These are phyloP conservation scores for Podospora tetraspora DNA, from an alignment of 495 filamentous ascomycete genomes.

Conservation along the genomic window DNA sequence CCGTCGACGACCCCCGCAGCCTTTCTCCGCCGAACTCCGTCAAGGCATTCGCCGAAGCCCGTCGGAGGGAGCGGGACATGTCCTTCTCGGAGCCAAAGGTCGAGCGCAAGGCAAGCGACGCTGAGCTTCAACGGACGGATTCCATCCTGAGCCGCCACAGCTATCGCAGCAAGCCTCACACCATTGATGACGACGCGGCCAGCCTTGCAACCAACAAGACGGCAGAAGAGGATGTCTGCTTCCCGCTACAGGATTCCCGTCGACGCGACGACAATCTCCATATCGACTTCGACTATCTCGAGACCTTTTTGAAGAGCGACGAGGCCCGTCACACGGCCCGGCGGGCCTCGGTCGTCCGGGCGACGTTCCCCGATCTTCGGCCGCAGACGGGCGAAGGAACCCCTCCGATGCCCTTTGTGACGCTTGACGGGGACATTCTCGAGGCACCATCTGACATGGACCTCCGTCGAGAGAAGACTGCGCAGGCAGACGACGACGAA, in stretches of 20 bases:
- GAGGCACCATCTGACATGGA: slow-evolving; percentile 39
- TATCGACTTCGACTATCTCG: slow-evolving; percentile 85
- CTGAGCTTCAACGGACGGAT: slow-evolving; percentile 62
- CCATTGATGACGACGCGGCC: slow-evolving; percentile 40
- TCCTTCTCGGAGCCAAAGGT: slow-evolving; percentile 43
- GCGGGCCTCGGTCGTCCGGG: slow-evolving; percentile 35
- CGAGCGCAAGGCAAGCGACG: slow-evolving; percentile 45
- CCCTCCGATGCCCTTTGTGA: slow-evolving; percentile 29
- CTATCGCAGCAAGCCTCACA: slow-evolving; percentile 43
- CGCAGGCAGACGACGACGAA: slow-evolving; percentile 14
- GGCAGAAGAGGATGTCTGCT: slow-evolving; percentile 82
- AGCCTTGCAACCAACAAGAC: slow-evolving; percentile 50
- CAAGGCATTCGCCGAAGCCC: slow-evolving; percentile 86
- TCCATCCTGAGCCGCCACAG: slow-evolving; percentile 61
- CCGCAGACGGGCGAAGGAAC: slow-evolving; percentile 19
- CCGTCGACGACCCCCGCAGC: slow-evolving; percentile 51
- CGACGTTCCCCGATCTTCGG: slow-evolving; percentile 58
- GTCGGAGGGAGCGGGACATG: slow-evolving; percentile 52
- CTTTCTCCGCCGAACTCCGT: slow-evolving; percentile 93
- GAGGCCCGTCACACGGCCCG: slow-evolving; percentile 47
- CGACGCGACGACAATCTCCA: slow-evolving; percentile 40
- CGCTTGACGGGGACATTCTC: slow-evolving; percentile 46
- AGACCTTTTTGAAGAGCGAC: slow-evolving; percentile 63
- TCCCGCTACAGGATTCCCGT: slow-evolving; percentile 54
- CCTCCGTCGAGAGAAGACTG: slow-evolving; percentile 28